phyloP scores from a whole-genome alignment of 306 rosid species.

The Lathyrus tuberosus region DNA sequence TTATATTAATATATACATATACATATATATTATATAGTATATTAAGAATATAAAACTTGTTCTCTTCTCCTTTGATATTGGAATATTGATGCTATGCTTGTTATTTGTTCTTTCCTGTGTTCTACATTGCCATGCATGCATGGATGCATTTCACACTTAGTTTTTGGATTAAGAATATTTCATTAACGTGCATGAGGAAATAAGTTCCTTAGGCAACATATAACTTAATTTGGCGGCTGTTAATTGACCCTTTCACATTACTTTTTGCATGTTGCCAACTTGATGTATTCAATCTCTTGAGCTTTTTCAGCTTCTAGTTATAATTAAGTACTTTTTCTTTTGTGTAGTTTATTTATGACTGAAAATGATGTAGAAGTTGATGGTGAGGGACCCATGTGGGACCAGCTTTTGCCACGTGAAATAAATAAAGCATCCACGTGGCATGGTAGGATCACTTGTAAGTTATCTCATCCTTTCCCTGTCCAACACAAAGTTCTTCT shows the following conservation, averaged over 20 bases:
- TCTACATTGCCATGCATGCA: constrained; percentile 50
- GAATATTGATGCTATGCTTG: constrained; percentile 74
- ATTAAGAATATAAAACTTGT: background rate
- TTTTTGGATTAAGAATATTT: constrained; percentile 40
- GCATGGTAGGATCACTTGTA: constrained; percentile 60
- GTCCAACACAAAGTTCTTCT: background rate
- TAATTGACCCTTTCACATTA: constrained; percentile 57
- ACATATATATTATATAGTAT: too few species aligned
- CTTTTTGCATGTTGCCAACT: background rate
- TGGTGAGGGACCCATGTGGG: constrained; percentile 60
- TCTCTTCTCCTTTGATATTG: constrained; percentile 38
- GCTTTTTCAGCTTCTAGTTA: background rate
- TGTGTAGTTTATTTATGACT: background rate
- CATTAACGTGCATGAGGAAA: constrained; percentile 46
- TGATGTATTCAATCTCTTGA: background rate
- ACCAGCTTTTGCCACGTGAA: constrained; percentile 76
- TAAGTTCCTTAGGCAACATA: constrained; percentile 39
- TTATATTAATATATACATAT: background rate
- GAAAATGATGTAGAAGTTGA: too few species aligned
- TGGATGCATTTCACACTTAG: constrained; percentile 34
- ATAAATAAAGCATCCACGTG: constrained; percentile 49
- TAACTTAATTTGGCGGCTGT: constrained; percentile 64
- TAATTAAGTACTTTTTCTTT: background rate
- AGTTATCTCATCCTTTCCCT: constrained; percentile 51
- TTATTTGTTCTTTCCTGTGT: constrained; percentile 54